Percentiles rank a stretch among this genome's conserved stretches.
phyloP scores from a whole-genome alignment of 202 grass and related monocot species.

The Panicum virgatum region DNA sequence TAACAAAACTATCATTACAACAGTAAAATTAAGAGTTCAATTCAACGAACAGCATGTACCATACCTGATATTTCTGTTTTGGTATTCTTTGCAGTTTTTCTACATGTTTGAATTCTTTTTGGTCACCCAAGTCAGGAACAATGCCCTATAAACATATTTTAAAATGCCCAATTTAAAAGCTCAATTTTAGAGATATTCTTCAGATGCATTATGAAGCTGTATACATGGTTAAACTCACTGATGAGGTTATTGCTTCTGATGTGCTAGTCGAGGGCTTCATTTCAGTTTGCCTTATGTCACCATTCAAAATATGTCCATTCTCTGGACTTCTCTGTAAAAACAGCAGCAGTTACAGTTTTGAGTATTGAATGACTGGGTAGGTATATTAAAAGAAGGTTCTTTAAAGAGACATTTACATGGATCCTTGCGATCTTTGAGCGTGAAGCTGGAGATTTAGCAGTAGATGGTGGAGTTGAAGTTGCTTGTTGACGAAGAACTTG shows the following conservation, averaged over 20 bases:
- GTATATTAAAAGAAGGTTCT: constrained; percentile 25
- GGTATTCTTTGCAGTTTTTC: constrained; percentile 73
- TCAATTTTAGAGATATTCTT: constrained; percentile 8
- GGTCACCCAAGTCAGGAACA: constrained; percentile 38
- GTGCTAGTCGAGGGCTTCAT: constrained; percentile 44
- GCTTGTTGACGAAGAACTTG: constrained; percentile 73
- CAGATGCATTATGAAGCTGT: constrained; percentile 12
- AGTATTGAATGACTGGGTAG: constrained; percentile 29
- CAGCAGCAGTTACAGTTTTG: constrained; percentile 24
- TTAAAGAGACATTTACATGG: constrained; percentile 51
- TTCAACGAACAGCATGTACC: constrained; percentile 21
- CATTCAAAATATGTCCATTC: constrained; percentile 77
- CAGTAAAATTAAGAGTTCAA: constrained; percentile 19
- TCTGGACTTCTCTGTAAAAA: constrained; percentile 80
- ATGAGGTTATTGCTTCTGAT: constrained; percentile 58
- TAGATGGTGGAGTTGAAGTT: constrained; percentile 55
- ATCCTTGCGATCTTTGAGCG: constrained; percentile 55
- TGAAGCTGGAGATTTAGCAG: constrained; percentile 56
- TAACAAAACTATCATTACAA: constrained; percentile 29
- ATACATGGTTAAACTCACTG: constrained; percentile 47
- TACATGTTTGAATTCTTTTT: constrained; percentile 62
- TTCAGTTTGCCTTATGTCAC: constrained; percentile 62
- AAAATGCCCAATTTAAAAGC: constrained; percentile 10
- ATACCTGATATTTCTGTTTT: constrained; percentile 75
- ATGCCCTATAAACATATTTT: constrained; percentile 49